These are phyloP conservation scores for Sphagnum magellanicum DNA, from an alignment of 228 moss, liverwort and hornwort species.

Conservation along the genomic window DNA sequence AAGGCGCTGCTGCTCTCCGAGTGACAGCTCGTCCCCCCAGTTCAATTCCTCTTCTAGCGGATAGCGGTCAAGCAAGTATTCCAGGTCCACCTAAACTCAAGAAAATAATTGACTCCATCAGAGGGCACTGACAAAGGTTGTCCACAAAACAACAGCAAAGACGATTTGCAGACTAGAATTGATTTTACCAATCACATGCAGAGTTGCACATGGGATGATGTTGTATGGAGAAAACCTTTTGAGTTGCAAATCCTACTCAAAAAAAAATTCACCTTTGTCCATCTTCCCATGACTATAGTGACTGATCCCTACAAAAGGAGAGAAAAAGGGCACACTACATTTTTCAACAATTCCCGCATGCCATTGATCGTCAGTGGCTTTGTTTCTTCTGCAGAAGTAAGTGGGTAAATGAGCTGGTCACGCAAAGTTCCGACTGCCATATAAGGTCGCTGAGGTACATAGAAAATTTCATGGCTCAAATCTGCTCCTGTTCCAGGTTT, in stretches of 20 bases:
- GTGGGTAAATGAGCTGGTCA: conserved; percentile 96
- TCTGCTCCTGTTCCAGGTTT: conserved; percentile 95
- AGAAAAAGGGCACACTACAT: conserved; percentile 38
- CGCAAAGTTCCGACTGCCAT: conserved; percentile 90
- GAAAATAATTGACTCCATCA: background rate
- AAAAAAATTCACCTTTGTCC: background rate
- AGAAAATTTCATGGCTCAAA: conserved; percentile 97
- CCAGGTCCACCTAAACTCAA: conserved; percentile 72
- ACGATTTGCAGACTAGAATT: background rate
- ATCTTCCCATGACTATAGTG: background rate
- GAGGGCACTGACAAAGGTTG: background rate
- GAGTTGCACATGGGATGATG: no score
- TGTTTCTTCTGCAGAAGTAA: conserved; percentile 83
- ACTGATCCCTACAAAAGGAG: background rate
- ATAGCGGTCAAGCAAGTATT: conserved; percentile 89
- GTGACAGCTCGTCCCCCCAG: conserved; percentile 97
- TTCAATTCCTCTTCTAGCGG: conserved; percentile 78
- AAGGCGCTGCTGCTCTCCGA: conserved; percentile 94
- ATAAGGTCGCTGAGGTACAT: conserved; percentile 97
- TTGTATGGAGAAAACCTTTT: no score
- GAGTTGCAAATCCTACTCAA: background rate
- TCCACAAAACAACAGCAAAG: background rate
- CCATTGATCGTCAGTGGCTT: conserved; percentile 71
- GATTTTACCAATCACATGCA: no score
- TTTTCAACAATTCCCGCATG: conserved; percentile 83